A percentile compares a stretch with the other conserved stretches of the same genome.
Evolutionary conservation across 495 filamentous ascomycete genomes (phyloP).

Genomic region (Hypoxylon rickii): DNA sequence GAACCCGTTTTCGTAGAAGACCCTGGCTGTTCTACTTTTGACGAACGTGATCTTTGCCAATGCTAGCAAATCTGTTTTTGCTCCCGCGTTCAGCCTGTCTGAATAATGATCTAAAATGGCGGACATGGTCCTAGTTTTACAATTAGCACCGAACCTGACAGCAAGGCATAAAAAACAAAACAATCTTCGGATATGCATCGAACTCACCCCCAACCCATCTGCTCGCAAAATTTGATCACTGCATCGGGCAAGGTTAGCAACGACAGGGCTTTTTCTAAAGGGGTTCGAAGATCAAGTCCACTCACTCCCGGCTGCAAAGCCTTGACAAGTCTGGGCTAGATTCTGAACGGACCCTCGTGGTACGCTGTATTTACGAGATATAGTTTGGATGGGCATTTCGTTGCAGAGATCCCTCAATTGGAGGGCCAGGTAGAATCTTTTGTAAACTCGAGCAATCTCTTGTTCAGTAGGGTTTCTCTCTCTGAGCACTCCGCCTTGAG

Average conservation of each 20-base stretch:
- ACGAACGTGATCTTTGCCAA: conserved; percentile 76
- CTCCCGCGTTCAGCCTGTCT: conserved; percentile 74
- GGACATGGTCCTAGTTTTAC: conserved; percentile 57
- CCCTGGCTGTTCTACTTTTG: conserved; percentile 75
- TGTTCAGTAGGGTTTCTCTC: conserved; percentile 66
- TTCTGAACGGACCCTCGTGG: conserved; percentile 74
- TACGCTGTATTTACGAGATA: conserved; percentile 71
- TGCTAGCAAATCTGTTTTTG: conserved; percentile 71
- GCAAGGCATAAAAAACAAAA: conserved; percentile 3
- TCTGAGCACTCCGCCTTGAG: conserved; percentile 68
- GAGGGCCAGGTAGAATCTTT: conserved; percentile 78
- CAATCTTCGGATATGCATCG: background rate
- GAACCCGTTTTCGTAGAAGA: conserved; percentile 80
- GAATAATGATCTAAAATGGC: conserved; percentile 79
- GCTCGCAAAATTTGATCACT: conserved; percentile 69
- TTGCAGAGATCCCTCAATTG: conserved; percentile 84
- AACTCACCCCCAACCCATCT: conserved; percentile 63
- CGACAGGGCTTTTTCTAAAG: background rate
- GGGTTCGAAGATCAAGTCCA: conserved; percentile 19
- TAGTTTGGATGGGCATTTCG: conserved; percentile 70
- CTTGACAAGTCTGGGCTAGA: conserved; percentile 74
- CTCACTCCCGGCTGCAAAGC: conserved; percentile 72
- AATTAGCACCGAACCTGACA: conserved; percentile 5
- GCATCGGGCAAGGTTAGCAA: conserved; percentile 51
- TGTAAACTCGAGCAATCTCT: conserved; percentile 66